Evolutionary conservation across 345 rosid species (phyloP), one percentile per base, ranked within the genome.

Genomic region (Moringa oleifera): DNA sequence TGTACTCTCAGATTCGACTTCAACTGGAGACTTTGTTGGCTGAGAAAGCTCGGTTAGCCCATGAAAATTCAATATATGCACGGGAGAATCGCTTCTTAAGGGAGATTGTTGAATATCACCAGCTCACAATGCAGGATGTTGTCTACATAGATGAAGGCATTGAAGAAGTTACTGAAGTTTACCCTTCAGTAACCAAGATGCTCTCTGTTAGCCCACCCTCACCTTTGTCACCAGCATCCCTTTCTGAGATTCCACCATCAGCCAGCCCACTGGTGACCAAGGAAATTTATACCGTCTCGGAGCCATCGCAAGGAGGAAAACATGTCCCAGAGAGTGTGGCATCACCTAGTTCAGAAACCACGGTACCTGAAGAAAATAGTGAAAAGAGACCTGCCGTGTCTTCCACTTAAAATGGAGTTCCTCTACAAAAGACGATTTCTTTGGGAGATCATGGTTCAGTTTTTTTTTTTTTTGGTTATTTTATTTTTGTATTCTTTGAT

Each of bases 11-110:
- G 98, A 89, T 95, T 65, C 88, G 98, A 50, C 91, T 89, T 63
- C 99, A 95, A 59, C 76, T 95, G n/a, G 99, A 95, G 75, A 87
- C 99, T 16, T 85, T 95, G 18, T 73, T 95, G 64, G 98, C 97
- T 7, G 99, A 95, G 75, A 95, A 95, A 75, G 94, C 96, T 0
- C 89, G 99, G 10, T 69, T 95, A 73, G 99, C 99, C 0, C 88
- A 84, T 31, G 99, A 91, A 66, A 95, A 91, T 59, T 84, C 95
- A 7, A 66, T 85, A 17, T 89, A 80, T 64, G 89, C 98, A 0
- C 77, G 99, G 18, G 99, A 95, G 75, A 95, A 95, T 67, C 73
- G 98, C 9, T 91, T 89, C 73, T 73, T 95, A 67, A 85, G 99
- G 71, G 99, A 95, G 70, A 89, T 95, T 16, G 91, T 95, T 0